These are phyloP conservation scores for Adansonia grandidieri DNA, from an alignment of 441 rosid species.

Conservation along the genomic window DNA sequence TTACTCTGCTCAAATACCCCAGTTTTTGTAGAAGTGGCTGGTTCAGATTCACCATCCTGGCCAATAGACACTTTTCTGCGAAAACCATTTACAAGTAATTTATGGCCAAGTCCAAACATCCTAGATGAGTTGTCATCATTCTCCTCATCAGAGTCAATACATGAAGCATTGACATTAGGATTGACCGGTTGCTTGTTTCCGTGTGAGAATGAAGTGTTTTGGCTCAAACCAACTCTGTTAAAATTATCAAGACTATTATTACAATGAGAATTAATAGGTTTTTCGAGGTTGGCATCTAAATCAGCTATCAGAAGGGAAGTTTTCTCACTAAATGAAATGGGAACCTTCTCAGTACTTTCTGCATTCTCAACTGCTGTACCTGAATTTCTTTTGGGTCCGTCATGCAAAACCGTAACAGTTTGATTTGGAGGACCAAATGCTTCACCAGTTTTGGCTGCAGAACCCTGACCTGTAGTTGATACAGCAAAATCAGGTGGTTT, in stretches of 20 bases:
- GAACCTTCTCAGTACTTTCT: constrained; percentile 36
- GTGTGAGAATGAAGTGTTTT: constrained; percentile 32
- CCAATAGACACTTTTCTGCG: constrained; percentile 50
- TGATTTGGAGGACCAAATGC: constrained; percentile 28
- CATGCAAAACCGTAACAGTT: constrained; percentile 15
- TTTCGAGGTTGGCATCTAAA: constrained; percentile 39
- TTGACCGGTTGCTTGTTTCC: constrained; percentile 40
- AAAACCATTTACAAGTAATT: constrained; percentile 65
- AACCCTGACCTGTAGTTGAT: constrained; percentile 41
- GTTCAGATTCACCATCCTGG: constrained; percentile 46
- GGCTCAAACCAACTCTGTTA: constrained; percentile 33
- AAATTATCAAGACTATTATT: constrained; percentile 29
- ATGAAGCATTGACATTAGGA: constrained; percentile 38
- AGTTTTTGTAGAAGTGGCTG: constrained; percentile 40
- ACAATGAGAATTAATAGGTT: constrained; percentile 27
- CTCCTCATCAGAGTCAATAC: constrained; percentile 42
- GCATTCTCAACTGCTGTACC: constrained; percentile 38
- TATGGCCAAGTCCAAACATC: constrained; percentile 66
- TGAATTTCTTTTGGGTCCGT: constrained; percentile 35
- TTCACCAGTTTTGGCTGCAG: constrained; percentile 31
- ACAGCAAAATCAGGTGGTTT: constrained; percentile 82
- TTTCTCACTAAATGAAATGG: constrained; percentile 36
- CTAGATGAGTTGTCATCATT: constrained; percentile 46
- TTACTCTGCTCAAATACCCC: constrained; percentile 46
- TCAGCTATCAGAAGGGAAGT: constrained; percentile 37